Conservation (phyloP, 805 yeast genomes). For the Ogataea kodamae region DNA sequence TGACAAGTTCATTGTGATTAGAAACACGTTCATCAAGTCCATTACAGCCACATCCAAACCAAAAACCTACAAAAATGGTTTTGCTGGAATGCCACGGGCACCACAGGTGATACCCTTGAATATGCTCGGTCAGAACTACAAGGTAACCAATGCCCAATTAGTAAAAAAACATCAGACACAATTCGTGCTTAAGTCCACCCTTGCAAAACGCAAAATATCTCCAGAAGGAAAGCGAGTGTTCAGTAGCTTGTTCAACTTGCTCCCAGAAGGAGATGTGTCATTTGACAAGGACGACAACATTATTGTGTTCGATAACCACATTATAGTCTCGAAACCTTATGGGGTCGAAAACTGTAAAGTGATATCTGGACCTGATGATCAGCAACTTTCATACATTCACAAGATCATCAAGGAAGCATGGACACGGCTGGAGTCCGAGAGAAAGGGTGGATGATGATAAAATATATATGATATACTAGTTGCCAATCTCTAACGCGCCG, state of each 20-base stretch:
- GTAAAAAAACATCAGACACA: conserved; percentile 22
- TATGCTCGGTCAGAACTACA: conserved; percentile 18
- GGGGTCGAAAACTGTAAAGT: conserved; percentile 31
- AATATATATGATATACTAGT: conserved; percentile 1
- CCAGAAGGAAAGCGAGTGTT: conserved; percentile 30
- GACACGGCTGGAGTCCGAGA: conserved; percentile 40
- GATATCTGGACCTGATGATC: conserved; percentile 24
- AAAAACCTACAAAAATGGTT: conserved; percentile 26
- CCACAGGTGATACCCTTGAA: conserved; percentile 23
- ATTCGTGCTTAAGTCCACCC: conserved; percentile 22
- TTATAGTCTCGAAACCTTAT: conserved; percentile 39
- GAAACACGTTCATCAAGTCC: conserved; percentile 54
- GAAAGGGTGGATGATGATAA: conserved; percentile 47
- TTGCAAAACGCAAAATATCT: conserved; percentile 23
- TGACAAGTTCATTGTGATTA: conserved; percentile 46
- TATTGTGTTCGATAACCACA: conserved; percentile 35
- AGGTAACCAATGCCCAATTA: conserved; percentile 17
- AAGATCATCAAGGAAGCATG: conserved; percentile 51
- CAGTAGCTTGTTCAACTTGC: conserved; percentile 24
- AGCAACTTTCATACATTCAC: conserved; percentile 35
- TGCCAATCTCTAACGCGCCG: conserved; percentile 3
- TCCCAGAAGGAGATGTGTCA: conserved; percentile 33
- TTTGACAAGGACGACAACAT: conserved; percentile 36
- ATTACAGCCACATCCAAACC: conserved; percentile 42
- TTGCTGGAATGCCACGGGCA: conserved; percentile 16